A percentile compares a stretch with the other conserved stretches of the same genome.
phyloP scores from a whole-genome alignment of 306 rosid species.

The Dryas alaskensis region DNA sequence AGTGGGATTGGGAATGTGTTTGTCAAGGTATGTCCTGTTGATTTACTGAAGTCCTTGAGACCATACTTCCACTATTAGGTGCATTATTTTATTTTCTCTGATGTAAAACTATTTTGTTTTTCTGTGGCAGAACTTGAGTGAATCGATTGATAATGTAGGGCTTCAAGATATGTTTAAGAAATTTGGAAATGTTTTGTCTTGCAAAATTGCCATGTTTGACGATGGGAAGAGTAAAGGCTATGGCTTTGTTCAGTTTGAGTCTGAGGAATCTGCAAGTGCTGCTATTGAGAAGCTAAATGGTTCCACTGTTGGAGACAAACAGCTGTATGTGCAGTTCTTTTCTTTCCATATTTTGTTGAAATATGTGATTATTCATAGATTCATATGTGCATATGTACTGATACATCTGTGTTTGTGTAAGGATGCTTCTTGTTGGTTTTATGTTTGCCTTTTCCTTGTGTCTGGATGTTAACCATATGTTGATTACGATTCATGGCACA shows the following conservation, averaged over 20 bases:
- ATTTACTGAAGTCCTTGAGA: slow-evolving; percentile 4
- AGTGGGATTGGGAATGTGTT: slow-evolving; percentile 72
- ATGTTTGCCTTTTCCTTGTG: slow-evolving; percentile 12
- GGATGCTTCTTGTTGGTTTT: background rate
- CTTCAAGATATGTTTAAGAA: slow-evolving; percentile 60
- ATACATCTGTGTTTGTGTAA: slow-evolving; percentile 2
- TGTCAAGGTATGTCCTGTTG: slow-evolving; percentile 59
- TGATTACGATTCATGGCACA: slow-evolving; percentile 33
- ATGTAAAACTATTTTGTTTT: slow-evolving; percentile 17
- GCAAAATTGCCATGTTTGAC: slow-evolving; percentile 74
- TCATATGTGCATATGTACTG: background rate
- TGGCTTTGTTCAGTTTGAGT: slow-evolving; percentile 86
- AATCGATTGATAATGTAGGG: slow-evolving; percentile 46
- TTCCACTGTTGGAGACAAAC: slow-evolving; percentile 49
- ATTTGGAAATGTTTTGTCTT: slow-evolving; percentile 64
- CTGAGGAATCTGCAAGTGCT: slow-evolving; percentile 67
- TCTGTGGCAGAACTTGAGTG: slow-evolving; percentile 57
- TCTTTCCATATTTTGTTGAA: slow-evolving; percentile 10
- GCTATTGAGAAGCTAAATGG: slow-evolving; percentile 80
- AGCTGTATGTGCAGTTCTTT: slow-evolving; percentile 48
- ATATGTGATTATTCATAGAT: background rate
- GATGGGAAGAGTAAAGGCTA: slow-evolving; percentile 86
- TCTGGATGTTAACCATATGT: background rate
- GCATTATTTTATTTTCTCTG: slow-evolving; percentile 2
- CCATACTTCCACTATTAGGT: background rate